These are phyloP conservation scores for Hyphopichia buzzinii DNA, from an alignment of 1,139 yeast genomes.

Conservation along the genomic window DNA sequence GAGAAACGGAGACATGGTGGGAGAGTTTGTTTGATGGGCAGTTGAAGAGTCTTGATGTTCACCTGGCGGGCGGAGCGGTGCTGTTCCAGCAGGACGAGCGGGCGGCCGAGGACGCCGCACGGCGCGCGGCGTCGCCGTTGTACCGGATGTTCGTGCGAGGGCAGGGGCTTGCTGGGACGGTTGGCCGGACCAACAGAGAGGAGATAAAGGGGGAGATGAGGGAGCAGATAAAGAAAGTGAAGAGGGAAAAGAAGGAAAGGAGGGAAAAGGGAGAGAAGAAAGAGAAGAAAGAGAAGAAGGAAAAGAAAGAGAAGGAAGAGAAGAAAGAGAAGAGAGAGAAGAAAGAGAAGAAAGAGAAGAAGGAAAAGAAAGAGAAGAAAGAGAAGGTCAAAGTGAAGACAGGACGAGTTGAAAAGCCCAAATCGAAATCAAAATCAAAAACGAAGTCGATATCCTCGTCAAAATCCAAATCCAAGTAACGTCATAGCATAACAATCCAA, in stretches of 20 bases:
- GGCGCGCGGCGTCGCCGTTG: slow-evolving; percentile 56
- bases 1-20: slow-evolving; percentile 94
- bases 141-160: slow-evolving; percentile 83
- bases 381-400: slow-evolving; percentile 14
- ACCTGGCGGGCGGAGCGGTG: slow-evolving; percentile 22
- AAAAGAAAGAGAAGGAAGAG: slow-evolving; percentile 13
- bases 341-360: slow-evolving; percentile 10
- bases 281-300: slow-evolving; percentile 14
- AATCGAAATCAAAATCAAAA: too few species aligned
- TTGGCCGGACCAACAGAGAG: slow-evolving; percentile 36
- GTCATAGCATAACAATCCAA: too few species aligned
- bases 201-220: slow-evolving; percentile 15
- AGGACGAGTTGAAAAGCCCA: slow-evolving; percentile 9
- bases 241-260: slow-evolving; percentile 17
- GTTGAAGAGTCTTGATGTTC: slow-evolving; percentile 71
- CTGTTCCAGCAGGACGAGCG: slow-evolving; percentile 45
- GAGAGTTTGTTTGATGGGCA: slow-evolving; percentile 92
- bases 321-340: slow-evolving; percentile 14
- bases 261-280: slow-evolving; percentile 14
- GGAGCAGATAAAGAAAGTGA: slow-evolving; percentile 11
- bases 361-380: slow-evolving; percentile 14
- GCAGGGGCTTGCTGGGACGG: slow-evolving; percentile 78
- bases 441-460: too few species aligned
- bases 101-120: slow-evolving; percentile 35
- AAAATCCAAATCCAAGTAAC: too few species aligned